Conservation (phyloP, 371 early-diverging fungal genomes). For the Rhizopus arrhizus region DNA sequence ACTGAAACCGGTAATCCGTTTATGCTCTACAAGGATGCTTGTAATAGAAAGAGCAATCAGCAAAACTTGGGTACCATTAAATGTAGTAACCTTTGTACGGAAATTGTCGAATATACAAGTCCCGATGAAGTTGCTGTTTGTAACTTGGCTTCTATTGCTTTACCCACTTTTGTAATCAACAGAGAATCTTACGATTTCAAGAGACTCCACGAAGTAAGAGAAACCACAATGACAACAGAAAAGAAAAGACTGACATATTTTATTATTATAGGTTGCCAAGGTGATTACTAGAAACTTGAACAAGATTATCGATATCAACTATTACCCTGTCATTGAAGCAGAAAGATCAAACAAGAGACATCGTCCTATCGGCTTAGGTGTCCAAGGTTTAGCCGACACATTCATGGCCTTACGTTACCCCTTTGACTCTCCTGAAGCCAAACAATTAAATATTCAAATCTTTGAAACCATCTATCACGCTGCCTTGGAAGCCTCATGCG, state of each 20-base stretch:
- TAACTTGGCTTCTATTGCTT: constrained; percentile 95
- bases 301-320: constrained; percentile 96
- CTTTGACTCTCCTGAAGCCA: constrained; percentile 92
- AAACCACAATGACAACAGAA: background rate
- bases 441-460: constrained; percentile 84
- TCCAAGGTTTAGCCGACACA: constrained; percentile 98
- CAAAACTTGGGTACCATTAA: constrained; percentile 97
- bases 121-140: constrained; percentile 98
- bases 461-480: constrained; percentile 99
- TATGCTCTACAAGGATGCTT: constrained; percentile 96
- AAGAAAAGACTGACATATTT: background rate
- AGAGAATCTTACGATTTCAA: constrained; percentile 55
- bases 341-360: constrained; percentile 87
- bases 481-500: constrained; percentile 92
- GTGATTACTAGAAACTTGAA: constrained; percentile 91
- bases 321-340: constrained; percentile 95
- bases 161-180: constrained; percentile 86
- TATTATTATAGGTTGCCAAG: constrained; percentile 62
- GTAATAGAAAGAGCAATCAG: constrained; percentile 98
- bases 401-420: constrained; percentile 93
- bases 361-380: constrained; percentile 97
- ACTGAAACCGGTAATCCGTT: constrained; percentile 97
- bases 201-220: constrained; percentile 40
- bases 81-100: constrained; percentile 81
- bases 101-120: constrained; percentile 95